These are phyloP conservation scores for Breviolum minutum DNA, from an alignment of 73 alveolate species.

Conservation along the genomic window DNA sequence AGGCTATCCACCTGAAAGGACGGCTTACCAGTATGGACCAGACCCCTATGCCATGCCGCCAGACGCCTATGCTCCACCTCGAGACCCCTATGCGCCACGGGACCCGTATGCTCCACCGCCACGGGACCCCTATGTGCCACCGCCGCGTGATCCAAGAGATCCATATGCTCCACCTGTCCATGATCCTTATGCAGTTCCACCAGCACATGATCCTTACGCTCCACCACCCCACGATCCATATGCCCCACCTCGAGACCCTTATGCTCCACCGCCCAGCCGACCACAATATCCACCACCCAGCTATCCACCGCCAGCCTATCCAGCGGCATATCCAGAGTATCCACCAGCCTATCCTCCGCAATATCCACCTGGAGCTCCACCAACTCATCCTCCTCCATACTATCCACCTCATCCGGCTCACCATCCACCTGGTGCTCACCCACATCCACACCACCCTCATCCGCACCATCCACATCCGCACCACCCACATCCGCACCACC, in stretches of 20 bases:
- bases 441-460: neutral
- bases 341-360: slow-evolving; percentile 17
- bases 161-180: neutral
- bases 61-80: neutral
- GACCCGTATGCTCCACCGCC: slow-evolving; percentile 52
- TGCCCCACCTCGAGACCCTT: neutral
- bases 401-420: neutral
- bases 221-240: slow-evolving; percentile 28
- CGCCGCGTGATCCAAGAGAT: neutral
- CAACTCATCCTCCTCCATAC: slow-evolving; percentile 22
- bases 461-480: slow-evolving; percentile 51
- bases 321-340: slow-evolving; percentile 16
- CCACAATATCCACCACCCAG: slow-evolving; percentile 28
- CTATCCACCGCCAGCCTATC: slow-evolving; percentile 37
- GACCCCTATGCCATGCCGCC: neutral
- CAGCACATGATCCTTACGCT: slow-evolving; percentile 16
- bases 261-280: slow-evolving; percentile 6
- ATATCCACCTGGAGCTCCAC: slow-evolving; percentile 48
- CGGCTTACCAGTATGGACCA: slow-evolving; percentile 3
- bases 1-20: slow-evolving; percentile 48
- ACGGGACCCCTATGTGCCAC: neutral
- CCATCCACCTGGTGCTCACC: neutral
- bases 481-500: neutral
- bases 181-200: slow-evolving; percentile 29
- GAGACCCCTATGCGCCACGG: neutral